A percentile compares a stretch with the other conserved stretches of the same genome.
Evolutionary conservation across 805 yeast species (phyloP).

Genomic region (Myxozyma mucilagina): DNA sequence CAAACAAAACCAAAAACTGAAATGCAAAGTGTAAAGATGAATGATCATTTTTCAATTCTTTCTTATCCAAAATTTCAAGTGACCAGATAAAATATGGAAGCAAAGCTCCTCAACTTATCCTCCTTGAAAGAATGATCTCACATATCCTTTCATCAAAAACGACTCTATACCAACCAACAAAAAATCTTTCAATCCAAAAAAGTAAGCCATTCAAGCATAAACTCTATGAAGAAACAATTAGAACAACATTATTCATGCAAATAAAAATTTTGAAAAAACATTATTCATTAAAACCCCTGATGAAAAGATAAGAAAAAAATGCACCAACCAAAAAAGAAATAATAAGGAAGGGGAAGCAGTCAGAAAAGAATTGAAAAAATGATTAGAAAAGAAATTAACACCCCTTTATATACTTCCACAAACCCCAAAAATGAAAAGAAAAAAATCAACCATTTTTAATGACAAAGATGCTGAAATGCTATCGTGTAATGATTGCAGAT

Average conservation of each 20-base stretch:
- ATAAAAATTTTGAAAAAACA: background rate
- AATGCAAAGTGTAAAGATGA: background rate
- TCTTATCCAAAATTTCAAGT: background rate
- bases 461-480: background rate
- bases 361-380: background rate
- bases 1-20: background rate
- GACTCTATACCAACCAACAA: background rate
- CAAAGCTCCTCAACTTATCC: background rate
- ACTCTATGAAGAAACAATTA: background rate
- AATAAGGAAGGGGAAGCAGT: background rate
- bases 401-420: constrained; percentile 13
- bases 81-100: background rate
- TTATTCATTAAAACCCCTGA: constrained; percentile 1
- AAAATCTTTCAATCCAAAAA: background rate
- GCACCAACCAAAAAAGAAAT: background rate
- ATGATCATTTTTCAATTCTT: background rate
- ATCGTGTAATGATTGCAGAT: background rate
- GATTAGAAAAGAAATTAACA: background rate
- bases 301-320: background rate
- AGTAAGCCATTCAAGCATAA: background rate
- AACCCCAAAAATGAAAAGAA: background rate
- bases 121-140: background rate
- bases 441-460: background rate
- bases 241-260: constrained; percentile 6
- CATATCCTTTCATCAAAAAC: background rate